phyloP scores from a whole-genome alignment of 306 rosid genomes.

The Gastrolobium bilobum region DNA sequence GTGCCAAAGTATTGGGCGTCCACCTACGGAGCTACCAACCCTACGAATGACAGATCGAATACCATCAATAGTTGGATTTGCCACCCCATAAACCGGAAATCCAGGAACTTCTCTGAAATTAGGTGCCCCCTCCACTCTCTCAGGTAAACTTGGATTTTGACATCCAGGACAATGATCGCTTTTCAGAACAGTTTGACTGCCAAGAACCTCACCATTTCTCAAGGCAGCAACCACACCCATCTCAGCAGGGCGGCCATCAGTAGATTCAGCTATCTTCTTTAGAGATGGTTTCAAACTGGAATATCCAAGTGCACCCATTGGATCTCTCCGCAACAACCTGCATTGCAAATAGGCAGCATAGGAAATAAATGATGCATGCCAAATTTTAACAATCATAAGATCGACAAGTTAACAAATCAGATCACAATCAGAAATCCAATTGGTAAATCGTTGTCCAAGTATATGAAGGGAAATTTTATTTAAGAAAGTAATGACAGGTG shows the following conservation, averaged over 20 bases:
- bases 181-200: conserved; percentile 91
- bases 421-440: conserved; percentile 30
- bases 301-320: conserved; percentile 98
- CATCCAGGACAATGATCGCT: conserved; percentile 95
- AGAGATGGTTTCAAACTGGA: conserved; percentile 73
- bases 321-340: conserved; percentile 91
- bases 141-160: conserved; percentile 74
- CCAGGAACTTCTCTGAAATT: conserved; percentile 94
- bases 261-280: conserved; percentile 75
- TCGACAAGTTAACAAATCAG: conserved; percentile 14
- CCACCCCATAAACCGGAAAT: conserved; percentile 96
- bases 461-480: conserved; percentile 3
- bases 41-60: conserved; percentile 79
- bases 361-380: conserved; percentile 37
- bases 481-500: conserved; percentile 15
- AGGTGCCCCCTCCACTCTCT: conserved; percentile 92
- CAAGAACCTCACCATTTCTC: conserved; percentile 92
- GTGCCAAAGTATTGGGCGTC: conserved; percentile 86
- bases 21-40: conserved; percentile 73
- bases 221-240: conserved; percentile 91
- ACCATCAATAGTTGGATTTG: conserved; percentile 94
- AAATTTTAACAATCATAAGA: conserved; percentile 32
- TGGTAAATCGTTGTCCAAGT: neutral
- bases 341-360: conserved; percentile 30
- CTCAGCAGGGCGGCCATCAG: conserved; percentile 84